These are phyloP conservation scores for Teratosphaeria nubilosa DNA, from an alignment of 2,329 filamentous ascomycete genomes.

Conservation along the genomic window DNA sequence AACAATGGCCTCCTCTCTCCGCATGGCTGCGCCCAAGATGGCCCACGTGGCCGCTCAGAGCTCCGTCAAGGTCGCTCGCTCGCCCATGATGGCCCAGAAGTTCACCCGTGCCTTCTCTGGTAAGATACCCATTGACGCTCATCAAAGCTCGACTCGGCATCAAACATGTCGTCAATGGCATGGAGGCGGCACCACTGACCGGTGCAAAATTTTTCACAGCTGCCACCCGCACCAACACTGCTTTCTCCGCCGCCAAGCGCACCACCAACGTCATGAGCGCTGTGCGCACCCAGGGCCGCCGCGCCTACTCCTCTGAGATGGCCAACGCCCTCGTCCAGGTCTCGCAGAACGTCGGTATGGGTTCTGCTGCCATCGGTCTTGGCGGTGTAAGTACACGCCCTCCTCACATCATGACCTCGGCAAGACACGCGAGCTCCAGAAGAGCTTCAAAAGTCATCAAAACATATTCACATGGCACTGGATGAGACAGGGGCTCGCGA, in stretches of 20 bases:
- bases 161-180: not conserved
- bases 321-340: slow-evolving; percentile 81
- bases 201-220: slow-evolving; percentile 9
- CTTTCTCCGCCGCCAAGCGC: slow-evolving; percentile 68
- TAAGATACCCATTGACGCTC: slow-evolving; percentile 37
- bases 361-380: slow-evolving; percentile 81
- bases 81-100: slow-evolving; percentile 52
- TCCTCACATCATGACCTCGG: not conserved
- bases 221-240: slow-evolving; percentile 36
- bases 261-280: slow-evolving; percentile 41
- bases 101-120: slow-evolving; percentile 61
- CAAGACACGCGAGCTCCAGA: not conserved
- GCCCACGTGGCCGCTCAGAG: slow-evolving; percentile 55
- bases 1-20: slow-evolving; percentile 65
- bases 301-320: slow-evolving; percentile 80
- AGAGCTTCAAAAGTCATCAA: not conserved
- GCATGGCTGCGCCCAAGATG: slow-evolving; percentile 68
- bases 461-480: not conserved
- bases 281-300: slow-evolving; percentile 30
- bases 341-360: slow-evolving; percentile 86
- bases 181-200: not conserved
- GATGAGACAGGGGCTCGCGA: not conserved
- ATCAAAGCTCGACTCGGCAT: slow-evolving; percentile 6
- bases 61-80: slow-evolving; percentile 66
- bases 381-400: slow-evolving; percentile 17